A percentile compares a stretch with the other conserved stretches of the same genome.
Evolutionary conservation across 2,329 filamentous ascomycete species (phyloP).

Genomic region (Verticillium nonalfalfae): DNA sequence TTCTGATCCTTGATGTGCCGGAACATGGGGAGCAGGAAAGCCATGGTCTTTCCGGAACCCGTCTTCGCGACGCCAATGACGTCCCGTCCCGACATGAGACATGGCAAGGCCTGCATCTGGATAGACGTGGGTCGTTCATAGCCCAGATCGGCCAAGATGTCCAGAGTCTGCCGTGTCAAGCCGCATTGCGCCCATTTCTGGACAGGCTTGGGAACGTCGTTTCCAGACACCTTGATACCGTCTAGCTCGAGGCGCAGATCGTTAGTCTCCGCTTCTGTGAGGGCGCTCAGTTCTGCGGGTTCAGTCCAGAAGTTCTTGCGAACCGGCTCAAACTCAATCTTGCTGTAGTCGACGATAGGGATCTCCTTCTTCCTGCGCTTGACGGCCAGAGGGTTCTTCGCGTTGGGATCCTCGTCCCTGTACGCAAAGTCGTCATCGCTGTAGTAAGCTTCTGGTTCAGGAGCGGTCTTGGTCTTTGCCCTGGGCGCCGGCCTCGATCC

Average conservation of each 20-base stretch:
- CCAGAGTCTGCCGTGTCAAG: conserved; percentile 76
- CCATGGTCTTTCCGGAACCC: conserved; percentile 94
- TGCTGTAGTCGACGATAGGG: conserved; percentile 79
- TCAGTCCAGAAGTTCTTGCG: conserved; percentile 95
- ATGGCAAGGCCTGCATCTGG: conserved; percentile 89
- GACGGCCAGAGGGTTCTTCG: conserved; percentile 43
- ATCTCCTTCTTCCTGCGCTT: conserved; percentile 93
- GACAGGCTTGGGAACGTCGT: conserved; percentile 86
- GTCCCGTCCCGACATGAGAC: conserved; percentile 93
- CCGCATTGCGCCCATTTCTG: conserved; percentile 97
- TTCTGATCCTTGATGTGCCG: conserved; percentile 93
- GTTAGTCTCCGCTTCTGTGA: conserved; percentile 79
- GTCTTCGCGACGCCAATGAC: conserved; percentile 97
- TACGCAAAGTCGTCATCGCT: conserved; percentile 71
- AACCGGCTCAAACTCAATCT: conserved; percentile 78
- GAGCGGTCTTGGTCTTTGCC: conserved; percentile 36
- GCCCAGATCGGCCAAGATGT: conserved; percentile 73
- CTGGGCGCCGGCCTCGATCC: background rate
- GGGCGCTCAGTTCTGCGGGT: conserved; percentile 72
- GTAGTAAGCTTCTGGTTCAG: conserved; percentile 80
- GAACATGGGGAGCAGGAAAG: conserved; percentile 95
- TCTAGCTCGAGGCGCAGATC: conserved; percentile 83
- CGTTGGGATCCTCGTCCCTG: conserved; percentile 38
- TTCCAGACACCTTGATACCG: conserved; percentile 87
- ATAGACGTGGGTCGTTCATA: conserved; percentile 91